A percentile compares a stretch with the other conserved stretches of the same genome.
phyloP scores from a whole-genome alignment of 352 stramenopile genomes.

The Phytopythium delawarense region DNA sequence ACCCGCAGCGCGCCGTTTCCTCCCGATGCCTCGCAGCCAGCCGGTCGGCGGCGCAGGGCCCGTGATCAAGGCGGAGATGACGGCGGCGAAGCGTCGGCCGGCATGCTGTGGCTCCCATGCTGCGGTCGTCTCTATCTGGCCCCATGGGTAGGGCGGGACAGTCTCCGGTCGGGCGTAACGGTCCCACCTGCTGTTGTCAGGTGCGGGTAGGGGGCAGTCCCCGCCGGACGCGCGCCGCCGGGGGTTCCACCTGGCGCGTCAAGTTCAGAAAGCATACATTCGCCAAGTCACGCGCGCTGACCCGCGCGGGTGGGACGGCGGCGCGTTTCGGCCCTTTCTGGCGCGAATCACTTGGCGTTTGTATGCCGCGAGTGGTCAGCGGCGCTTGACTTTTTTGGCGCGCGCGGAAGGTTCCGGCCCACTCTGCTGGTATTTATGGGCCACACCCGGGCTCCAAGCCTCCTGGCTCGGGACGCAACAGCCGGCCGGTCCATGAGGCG shows the following conservation, averaged over 20 bases:
- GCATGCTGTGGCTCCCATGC: neutral
- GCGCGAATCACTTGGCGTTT: neutral
- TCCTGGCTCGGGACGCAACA: neutral
- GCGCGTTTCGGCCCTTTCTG: neutral
- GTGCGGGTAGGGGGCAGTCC: neutral
- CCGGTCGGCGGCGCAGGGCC: no score
- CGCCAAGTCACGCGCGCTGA: neutral
- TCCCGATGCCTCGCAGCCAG: no score
- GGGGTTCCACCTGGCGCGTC: neutral
- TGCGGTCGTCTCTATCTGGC: neutral
- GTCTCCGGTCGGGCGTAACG: neutral
- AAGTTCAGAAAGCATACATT: conserved; percentile 5
- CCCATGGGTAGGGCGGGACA: neutral
- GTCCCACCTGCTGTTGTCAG: neutral
- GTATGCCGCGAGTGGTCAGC: conserved; percentile 2
- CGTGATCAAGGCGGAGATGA: no score
- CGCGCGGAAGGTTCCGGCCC: conserved; percentile 5
- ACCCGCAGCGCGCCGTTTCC: no score
- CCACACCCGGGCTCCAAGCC: no score
- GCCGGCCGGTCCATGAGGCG: neutral
- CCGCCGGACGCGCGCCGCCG: neutral
- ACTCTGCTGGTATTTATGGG: neutral
- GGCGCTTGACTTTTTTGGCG: conserved; percentile 3
- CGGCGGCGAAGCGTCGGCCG: no score
- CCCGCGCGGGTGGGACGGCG: no score